These are phyloP conservation scores for Mycena sanguinolenta DNA, from an alignment of 768 basidiomycete species.

Conservation along the genomic window DNA sequence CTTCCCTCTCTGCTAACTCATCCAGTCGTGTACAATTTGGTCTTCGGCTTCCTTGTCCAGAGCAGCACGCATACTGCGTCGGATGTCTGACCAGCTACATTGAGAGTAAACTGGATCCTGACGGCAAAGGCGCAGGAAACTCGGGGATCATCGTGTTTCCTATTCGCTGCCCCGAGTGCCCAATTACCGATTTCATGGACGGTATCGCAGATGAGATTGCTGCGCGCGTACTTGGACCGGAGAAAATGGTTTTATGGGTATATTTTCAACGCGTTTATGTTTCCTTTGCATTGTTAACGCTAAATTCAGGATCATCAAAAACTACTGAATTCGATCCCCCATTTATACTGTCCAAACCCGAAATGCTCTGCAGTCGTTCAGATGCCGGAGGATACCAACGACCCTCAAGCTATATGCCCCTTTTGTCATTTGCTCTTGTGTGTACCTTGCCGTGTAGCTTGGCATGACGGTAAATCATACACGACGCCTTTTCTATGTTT, in stretches of 20 bases:
- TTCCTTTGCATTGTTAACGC: background rate
- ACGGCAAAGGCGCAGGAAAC: slow-evolving; percentile 44
- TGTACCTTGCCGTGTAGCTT: slow-evolving; percentile 49
- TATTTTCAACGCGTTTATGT: background rate
- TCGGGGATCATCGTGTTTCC: slow-evolving; percentile 50
- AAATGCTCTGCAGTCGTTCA: slow-evolving; percentile 53
- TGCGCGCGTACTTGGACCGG: slow-evolving; percentile 45
- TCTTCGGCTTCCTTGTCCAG: slow-evolving; percentile 50
- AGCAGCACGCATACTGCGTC: slow-evolving; percentile 51
- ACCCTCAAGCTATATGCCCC: slow-evolving; percentile 51
- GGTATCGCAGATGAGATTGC: slow-evolving; percentile 54
- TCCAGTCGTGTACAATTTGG: slow-evolving; percentile 52
- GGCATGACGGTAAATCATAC: slow-evolving; percentile 49
- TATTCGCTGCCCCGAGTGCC: slow-evolving; percentile 54
- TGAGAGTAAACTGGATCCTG: slow-evolving; percentile 50
- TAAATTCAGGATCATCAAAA: slow-evolving; percentile 50
- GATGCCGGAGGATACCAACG: slow-evolving; percentile 48
- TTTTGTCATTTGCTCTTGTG: slow-evolving; percentile 50
- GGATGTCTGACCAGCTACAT: slow-evolving; percentile 52
- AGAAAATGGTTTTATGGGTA: slow-evolving; percentile 53
- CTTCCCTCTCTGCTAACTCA: slow-evolving; percentile 50
- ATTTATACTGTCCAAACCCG: slow-evolving; percentile 54
- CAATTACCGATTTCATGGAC: slow-evolving; percentile 45
- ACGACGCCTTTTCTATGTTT: background rate
- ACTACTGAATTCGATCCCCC: slow-evolving; percentile 50